phyloP scores from a whole-genome alignment of 2,329 filamentous ascomycete genomes.

The Pezicula neosporulosa region DNA sequence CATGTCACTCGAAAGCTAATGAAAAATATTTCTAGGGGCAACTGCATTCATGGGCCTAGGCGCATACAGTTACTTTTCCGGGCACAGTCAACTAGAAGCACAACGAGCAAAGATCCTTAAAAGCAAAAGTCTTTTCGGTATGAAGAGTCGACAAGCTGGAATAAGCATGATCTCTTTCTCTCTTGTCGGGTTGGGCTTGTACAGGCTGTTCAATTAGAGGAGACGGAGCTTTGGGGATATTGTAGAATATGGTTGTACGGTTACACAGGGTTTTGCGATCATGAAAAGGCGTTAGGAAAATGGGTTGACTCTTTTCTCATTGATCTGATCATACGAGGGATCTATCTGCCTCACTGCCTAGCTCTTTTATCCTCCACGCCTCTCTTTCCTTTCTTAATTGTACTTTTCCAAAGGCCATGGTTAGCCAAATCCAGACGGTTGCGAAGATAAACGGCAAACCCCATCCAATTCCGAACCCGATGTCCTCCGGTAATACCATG shows the following conservation, averaged over 20 bases:
- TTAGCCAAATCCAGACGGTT: constrained; percentile 11
- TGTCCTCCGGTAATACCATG: constrained; percentile 17
- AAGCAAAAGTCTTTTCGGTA: constrained; percentile 68
- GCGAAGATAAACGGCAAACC: constrained; percentile 20
- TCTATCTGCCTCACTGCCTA: background rate
- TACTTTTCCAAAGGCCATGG: constrained; percentile 14
- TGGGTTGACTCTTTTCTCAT: background rate
- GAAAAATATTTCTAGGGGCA: constrained; percentile 50
- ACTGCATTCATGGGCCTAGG: constrained; percentile 73
- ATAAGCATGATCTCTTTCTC: constrained; percentile 65
- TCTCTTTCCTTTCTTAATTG: constrained; percentile 15
- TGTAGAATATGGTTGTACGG: background rate
- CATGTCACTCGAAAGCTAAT: background rate
- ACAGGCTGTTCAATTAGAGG: constrained; percentile 34
- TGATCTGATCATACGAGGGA: background rate
- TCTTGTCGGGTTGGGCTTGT: constrained; percentile 68
- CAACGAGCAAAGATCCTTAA: constrained; percentile 63
- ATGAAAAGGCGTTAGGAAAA: too few relatives aligned
- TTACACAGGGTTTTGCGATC: background rate
- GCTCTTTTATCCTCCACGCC: constrained; percentile 15
- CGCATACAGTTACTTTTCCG: constrained; percentile 74
- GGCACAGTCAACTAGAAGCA: constrained; percentile 66
- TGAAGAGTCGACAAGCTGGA: constrained; percentile 65
- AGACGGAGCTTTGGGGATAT: background rate
- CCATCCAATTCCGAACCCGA: constrained; percentile 25